Conservation (phyloP, 345 rosid species). For the Acer negundo region DNA sequence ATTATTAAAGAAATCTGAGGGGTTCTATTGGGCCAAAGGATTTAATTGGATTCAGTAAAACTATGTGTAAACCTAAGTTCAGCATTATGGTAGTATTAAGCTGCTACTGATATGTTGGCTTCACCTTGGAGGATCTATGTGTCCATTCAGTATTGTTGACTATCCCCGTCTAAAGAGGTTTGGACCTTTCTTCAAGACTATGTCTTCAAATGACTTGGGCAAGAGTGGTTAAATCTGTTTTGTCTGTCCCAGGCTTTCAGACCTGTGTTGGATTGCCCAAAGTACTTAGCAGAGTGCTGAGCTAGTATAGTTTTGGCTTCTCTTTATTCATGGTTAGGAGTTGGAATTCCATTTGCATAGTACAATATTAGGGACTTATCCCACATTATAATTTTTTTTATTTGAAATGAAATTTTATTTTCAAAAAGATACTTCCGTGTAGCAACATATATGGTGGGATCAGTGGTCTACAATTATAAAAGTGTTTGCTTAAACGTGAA, state of each 20-base stretch:
- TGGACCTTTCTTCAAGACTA: conserved; percentile 10
- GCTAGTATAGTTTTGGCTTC: neutral
- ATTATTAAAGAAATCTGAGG: neutral
- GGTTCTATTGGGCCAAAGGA: neutral
- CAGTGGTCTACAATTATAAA: neutral
- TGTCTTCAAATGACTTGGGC: neutral
- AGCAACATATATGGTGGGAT: neutral
- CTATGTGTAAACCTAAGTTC: conserved; percentile 1
- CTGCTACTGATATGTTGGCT: neutral
- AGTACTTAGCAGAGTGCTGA: neutral
- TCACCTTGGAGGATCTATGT: neutral
- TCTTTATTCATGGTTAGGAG: neutral
- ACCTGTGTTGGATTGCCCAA: neutral
- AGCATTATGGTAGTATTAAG: neutral
- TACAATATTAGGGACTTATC: neutral
- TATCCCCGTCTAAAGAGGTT: neutral
- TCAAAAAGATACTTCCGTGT: neutral
- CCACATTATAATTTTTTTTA: neutral
- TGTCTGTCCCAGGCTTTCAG: neutral
- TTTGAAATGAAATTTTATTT: no score
- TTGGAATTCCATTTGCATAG: neutral
- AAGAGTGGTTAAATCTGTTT: conserved; percentile 15
- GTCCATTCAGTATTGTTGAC: conserved; percentile 1
- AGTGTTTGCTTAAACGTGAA: conserved; percentile 12
- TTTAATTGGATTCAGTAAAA: neutral